phyloP scores from a whole-genome alignment of 2,329 filamentous ascomycete species.

The Fusarium fracticaudum region DNA sequence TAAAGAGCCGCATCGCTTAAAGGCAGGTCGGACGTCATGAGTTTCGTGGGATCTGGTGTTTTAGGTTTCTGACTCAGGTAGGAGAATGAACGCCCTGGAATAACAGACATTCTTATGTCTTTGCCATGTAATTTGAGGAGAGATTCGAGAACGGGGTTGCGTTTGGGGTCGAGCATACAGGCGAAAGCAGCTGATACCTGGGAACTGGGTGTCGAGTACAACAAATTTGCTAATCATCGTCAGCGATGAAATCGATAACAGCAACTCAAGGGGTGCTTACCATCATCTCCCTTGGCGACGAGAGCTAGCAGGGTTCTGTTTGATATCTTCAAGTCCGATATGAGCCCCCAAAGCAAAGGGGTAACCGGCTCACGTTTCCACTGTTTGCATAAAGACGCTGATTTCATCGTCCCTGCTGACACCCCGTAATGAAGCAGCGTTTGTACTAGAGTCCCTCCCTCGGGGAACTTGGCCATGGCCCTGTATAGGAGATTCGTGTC shows the following conservation, averaged over 20 bases:
- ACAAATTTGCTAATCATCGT: not conserved
- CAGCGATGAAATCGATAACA: not conserved
- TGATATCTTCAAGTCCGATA: not conserved
- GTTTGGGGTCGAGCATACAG: not conserved
- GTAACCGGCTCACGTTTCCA: not conserved
- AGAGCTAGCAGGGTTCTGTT: not conserved
- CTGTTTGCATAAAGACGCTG: not conserved
- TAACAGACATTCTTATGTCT: not conserved
- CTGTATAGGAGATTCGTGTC: not conserved
- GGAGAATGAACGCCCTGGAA: not conserved
- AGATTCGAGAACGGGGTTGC: not conserved
- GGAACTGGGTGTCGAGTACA: not conserved
- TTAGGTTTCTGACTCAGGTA: not conserved
- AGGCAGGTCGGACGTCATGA: not conserved
- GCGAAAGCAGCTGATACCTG: not conserved
- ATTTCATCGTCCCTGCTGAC: not conserved
- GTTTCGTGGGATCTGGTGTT: not conserved
- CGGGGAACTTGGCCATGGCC: not conserved
- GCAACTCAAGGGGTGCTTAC: not conserved
- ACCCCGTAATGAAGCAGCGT: not conserved
- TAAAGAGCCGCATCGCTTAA: not conserved
- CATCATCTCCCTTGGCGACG: not conserved
- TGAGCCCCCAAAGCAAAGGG: not conserved
- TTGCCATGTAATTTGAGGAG: not conserved
- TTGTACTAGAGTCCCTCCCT: not conserved